These are phyloP conservation scores for Sugiyamaella novakii DNA, from an alignment of 1,139 yeast genomes.

Conservation along the genomic window DNA sequence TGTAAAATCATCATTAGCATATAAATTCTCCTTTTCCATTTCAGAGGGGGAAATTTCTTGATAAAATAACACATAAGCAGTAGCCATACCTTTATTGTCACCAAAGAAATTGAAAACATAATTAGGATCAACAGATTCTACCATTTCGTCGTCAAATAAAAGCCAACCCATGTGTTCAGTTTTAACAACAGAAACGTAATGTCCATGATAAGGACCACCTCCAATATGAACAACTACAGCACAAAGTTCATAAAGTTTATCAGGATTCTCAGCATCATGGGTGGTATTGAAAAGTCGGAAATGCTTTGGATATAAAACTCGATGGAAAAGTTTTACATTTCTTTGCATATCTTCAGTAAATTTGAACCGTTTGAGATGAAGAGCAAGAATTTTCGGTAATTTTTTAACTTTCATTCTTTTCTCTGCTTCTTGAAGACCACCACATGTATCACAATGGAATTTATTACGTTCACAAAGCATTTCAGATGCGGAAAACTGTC, in stretches of 20 bases:
- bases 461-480: constrained; percentile 84
- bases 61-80: constrained; percentile 88
- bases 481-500: constrained; percentile 82
- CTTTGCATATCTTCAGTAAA: constrained; percentile 81
- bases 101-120: constrained; percentile 89
- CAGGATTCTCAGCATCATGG: constrained; percentile 51
- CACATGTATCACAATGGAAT: constrained; percentile 89
- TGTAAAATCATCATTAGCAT: constrained; percentile 29
- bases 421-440: constrained; percentile 91
- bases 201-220: constrained; percentile 98
- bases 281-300: constrained; percentile 78
- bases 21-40: constrained; percentile 35
- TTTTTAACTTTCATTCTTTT: constrained; percentile 82
- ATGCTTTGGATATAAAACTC: constrained; percentile 76
- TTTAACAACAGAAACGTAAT: constrained; percentile 84
- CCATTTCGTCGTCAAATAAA: constrained; percentile 92
- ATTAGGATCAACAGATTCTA: constrained; percentile 80
- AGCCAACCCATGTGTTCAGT: constrained; percentile 84
- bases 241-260: constrained; percentile 73
- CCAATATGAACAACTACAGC: constrained; percentile 94
- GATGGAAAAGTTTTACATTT: constrained; percentile 83
- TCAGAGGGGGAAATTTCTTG: constrained; percentile 43
- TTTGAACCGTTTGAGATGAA: constrained; percentile 89
- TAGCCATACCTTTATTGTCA: constrained; percentile 82
- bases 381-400: constrained; percentile 75